A percentile compares a stretch with the other conserved stretches of the same genome.
These are phyloP conservation scores for Linaria vulgaris DNA, from an alignment of 257 asterid species.

Conservation along the genomic window DNA sequence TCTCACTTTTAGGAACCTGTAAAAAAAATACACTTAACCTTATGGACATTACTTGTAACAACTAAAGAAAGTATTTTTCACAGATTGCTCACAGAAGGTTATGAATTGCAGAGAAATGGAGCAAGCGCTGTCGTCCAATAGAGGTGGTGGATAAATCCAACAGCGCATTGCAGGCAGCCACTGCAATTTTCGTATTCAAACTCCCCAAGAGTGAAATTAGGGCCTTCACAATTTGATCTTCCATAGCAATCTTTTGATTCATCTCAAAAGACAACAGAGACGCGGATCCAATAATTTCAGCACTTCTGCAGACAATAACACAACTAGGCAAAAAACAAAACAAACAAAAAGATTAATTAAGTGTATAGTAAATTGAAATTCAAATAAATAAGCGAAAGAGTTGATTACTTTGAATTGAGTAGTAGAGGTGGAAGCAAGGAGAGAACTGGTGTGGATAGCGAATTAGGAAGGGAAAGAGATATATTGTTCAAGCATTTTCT, in stretches of 20 bases:
- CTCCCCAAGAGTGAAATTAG: conserved; percentile 46
- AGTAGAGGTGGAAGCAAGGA: conserved; percentile 70
- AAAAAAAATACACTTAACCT: too few species aligned
- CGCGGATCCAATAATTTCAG: conserved; percentile 60
- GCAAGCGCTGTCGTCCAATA: conserved; percentile 51
- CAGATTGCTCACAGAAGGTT: conserved; percentile 56
- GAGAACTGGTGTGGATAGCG: conserved; percentile 39
- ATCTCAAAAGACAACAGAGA: conserved; percentile 53
- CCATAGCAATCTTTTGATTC: conserved; percentile 57
- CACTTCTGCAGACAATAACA: conserved; percentile 46
- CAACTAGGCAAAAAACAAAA: conserved; percentile 31
- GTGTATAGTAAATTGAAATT: not conserved
- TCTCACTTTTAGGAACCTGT: too few species aligned
- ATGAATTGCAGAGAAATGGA: conserved; percentile 47
- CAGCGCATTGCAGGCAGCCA: conserved; percentile 66
- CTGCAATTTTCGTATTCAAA: conserved; percentile 35
- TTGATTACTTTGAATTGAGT: conserved; percentile 56
- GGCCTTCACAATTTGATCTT: conserved; percentile 49
- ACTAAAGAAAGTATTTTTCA: not conserved
- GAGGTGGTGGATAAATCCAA: conserved; percentile 70
- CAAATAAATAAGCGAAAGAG: too few species aligned
- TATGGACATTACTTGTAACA: too few species aligned
- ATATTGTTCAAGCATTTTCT: conserved; percentile 45
- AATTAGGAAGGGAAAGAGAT: conserved; percentile 37
- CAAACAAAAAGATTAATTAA: not conserved